phyloP scores from a whole-genome alignment of 305 asterid genomes.

The Solanum hybrid region DNA sequence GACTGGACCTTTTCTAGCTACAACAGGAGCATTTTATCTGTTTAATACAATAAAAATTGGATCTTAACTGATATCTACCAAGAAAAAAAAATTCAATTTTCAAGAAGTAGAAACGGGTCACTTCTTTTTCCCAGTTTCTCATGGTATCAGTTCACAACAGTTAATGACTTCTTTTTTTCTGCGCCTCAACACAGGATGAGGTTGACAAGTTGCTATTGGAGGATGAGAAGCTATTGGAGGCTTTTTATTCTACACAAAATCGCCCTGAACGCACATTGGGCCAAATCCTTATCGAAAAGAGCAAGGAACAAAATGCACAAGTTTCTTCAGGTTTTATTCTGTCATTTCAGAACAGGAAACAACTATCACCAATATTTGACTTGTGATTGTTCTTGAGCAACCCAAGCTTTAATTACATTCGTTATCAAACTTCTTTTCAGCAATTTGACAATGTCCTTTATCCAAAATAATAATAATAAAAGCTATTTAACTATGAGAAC shows the following conservation, averaged over 20 bases:
- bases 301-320: constrained; percentile 64
- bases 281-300: constrained; percentile 57
- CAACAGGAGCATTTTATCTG: neutral
- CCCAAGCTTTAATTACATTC: neutral
- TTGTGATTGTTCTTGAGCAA: neutral
- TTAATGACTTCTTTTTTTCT: neutral
- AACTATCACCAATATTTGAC: neutral
- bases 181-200: constrained; percentile 34
- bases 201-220: constrained; percentile 38
- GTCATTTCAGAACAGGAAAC: neutral
- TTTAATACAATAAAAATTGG: neutral
- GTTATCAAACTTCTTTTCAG: neutral
- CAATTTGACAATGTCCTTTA: neutral
- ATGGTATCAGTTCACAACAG: neutral
- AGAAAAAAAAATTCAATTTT: neutral
- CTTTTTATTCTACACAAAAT: constrained; percentile 54
- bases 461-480: neutral
- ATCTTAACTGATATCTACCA: neutral
- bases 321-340: constrained; percentile 59
- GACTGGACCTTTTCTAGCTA: neutral
- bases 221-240: constrained; percentile 64
- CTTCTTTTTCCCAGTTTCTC: neutral
- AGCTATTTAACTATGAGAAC: neutral
- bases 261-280: constrained; percentile 70
- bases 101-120: neutral